These are phyloP conservation scores for Ceratobasidium sp. DNA, from an alignment of 1,284 basidiomycete genomes.

Conservation along the genomic window DNA sequence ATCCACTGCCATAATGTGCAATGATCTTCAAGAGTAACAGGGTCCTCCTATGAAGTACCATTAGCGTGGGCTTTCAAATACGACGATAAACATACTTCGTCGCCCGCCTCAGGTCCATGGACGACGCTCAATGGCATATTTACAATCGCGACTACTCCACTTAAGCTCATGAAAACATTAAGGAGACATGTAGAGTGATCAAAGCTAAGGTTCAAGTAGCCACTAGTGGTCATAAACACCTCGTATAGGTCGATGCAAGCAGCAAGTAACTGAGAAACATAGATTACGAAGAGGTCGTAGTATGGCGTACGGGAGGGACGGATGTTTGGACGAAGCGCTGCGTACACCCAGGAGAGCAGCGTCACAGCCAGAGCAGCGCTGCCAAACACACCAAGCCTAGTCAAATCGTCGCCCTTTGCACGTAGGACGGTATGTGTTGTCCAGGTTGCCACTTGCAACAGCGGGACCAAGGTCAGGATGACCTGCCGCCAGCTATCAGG, in stretches of 20 bases:
- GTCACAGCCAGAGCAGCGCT: background rate
- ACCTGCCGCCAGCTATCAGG: constrained; percentile 32
- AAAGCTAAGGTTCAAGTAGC: background rate
- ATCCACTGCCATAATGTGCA: constrained; percentile 40
- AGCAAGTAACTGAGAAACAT: constrained; percentile 14
- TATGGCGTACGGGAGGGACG: constrained; percentile 10
- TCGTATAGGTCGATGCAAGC: background rate
- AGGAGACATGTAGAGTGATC: background rate
- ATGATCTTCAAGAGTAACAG: constrained; percentile 33
- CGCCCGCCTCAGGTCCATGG: constrained; percentile 2
- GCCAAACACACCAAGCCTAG: background rate
- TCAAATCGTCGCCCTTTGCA: background rate
- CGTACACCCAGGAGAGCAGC: constrained; percentile 12
- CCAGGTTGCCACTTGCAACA: constrained; percentile 6
- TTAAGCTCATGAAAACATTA: background rate
- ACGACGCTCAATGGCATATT: constrained; percentile 19
- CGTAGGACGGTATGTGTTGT: background rate
- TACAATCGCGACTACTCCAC: constrained; percentile 11
- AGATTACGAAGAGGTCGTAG: constrained; percentile 16
- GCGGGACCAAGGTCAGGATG: background rate
- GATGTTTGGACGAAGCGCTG: constrained; percentile 16
- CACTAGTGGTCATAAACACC: background rate
- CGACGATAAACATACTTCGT: background rate
- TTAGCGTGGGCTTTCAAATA: background rate
- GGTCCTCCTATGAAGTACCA: background rate